A percentile compares a stretch with the other conserved stretches of the same genome.
phyloP scores from a whole-genome alignment of 1,139 yeast genomes.

The Scheffersomyces segobiensis region DNA sequence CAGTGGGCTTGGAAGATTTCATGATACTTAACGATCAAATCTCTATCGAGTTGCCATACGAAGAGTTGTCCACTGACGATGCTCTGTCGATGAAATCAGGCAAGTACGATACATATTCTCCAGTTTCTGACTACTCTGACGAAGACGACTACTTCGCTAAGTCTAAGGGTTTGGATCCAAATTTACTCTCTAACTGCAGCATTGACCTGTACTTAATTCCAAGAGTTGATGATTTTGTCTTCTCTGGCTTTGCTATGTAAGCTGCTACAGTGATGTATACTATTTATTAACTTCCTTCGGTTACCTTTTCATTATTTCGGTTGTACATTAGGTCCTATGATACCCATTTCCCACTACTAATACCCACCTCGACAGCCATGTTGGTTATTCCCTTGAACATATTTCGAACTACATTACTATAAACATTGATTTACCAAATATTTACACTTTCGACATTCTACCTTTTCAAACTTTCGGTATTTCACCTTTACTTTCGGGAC shows the following conservation, averaged over 20 bases:
- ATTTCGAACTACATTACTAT: neutral
- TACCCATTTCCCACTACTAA: neutral
- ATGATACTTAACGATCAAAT: constrained; percentile 34
- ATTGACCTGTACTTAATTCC: constrained; percentile 24
- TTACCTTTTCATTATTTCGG: constrained; percentile 5
- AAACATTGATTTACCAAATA: neutral
- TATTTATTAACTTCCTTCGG: neutral
- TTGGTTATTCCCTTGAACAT: neutral
- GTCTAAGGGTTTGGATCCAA: constrained; percentile 12
- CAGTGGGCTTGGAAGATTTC: constrained; percentile 30
- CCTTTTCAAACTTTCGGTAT: neutral
- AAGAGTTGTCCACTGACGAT: constrained; percentile 4
- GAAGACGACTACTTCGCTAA: constrained; percentile 15
- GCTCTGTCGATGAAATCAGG: constrained; percentile 5
- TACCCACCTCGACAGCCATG: neutral
- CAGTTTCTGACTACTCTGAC: constrained; percentile 25
- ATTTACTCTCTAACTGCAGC: constrained; percentile 17
- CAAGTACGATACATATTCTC: constrained; percentile 16
- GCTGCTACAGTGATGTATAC: constrained; percentile 4
- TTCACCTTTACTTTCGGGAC: neutral
- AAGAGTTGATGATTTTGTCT: constrained; percentile 32
- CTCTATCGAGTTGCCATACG: constrained; percentile 10
- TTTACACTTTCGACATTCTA: neutral
- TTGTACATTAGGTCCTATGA: constrained; percentile 6
- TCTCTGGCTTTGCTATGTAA: constrained; percentile 29